Base-by-base conservation (phyloP, 139 green algal genomes). In the Raphidocelis subcapitata region DNA sequence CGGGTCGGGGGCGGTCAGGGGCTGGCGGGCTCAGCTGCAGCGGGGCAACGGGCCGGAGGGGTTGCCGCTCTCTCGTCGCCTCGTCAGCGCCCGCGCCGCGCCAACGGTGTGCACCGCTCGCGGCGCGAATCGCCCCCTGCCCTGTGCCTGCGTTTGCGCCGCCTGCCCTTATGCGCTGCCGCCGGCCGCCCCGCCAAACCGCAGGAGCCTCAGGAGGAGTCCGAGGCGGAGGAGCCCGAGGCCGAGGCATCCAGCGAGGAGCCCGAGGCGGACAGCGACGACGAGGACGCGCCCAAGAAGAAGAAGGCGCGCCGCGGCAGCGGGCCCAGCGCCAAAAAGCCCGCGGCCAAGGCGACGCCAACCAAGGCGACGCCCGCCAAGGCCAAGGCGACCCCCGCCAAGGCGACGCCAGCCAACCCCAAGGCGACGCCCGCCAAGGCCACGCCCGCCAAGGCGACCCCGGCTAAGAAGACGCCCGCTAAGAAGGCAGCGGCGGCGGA, bases 281-380 rank as follows among this genome's bases (percentile, higher is more conserved):
- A 67, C n/a, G 65, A 76, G 59, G 67, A 72, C 14, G 61, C 55
- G 41, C 61, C 72, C 37, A 69, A 75, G n/a, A 59, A 79, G 41
- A 70, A 75, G 46, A 2, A 62, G 37, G 64, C 70, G 36, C 24
- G 26, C n/a, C 36, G 60, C n/a, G 18, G 8, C 24, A 66, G 24
- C 60, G 36, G 20, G 31, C 14, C 56, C 33, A 18, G n/a, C 26
- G 31, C 28, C 62, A 68, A 56, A 51, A 54, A 32, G 65, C 49
- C 32, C 18, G 51, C 26, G n/a, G 65, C 65, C 59, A 72, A 52
- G 65, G 47, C 10, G 33, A n/a, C n/a, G 65, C 46, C 8, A 18
- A 46, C 18, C 37, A 65, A 74, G 36, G 55, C 63, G 68, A 21
- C 49, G 33, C 24, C 44, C 18, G 55, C n/a, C n/a, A 31, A 62